phyloP scores from a whole-genome alignment of 306 rosid species.

The Pterocarpus macrocarpus region DNA sequence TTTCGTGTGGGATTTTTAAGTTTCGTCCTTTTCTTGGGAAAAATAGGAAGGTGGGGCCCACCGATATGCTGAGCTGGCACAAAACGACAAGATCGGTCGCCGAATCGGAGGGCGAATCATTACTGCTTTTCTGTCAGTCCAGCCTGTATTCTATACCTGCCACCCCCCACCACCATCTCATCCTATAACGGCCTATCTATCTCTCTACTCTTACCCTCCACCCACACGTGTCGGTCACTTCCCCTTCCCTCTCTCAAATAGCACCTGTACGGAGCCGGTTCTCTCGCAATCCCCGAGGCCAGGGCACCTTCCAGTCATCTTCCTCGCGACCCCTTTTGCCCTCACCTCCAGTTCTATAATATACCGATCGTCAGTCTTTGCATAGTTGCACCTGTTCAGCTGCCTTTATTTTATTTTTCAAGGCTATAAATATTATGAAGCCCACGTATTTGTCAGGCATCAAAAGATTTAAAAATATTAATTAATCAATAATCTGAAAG shows the following conservation, averaged over 20 bases:
- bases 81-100: conserved; percentile 87
- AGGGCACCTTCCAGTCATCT: conserved; percentile 50
- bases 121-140: conserved; percentile 74
- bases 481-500: conserved; percentile 1
- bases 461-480: neutral
- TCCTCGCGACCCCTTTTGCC: conserved; percentile 37
- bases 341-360: neutral
- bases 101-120: conserved; percentile 85
- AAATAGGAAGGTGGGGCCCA: conserved; percentile 41
- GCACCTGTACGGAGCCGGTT: conserved; percentile 63
- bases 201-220: neutral
- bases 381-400: neutral
- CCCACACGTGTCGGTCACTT: conserved; percentile 60
- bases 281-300: conserved; percentile 28
- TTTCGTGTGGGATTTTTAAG: conserved; percentile 65
- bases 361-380: neutral
- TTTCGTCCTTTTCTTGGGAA: conserved; percentile 44
- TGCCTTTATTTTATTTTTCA: neutral
- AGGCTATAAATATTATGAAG: neutral
- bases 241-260: conserved; percentile 8
- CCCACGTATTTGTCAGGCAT: conserved; percentile 48
- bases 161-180: conserved; percentile 65
- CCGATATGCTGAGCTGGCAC: conserved; percentile 55
- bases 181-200: conserved; percentile 66
- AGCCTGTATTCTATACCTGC: conserved; percentile 88